Evolutionary conservation across 345 rosid genomes (phyloP), one percentile per base, ranked within the genome.

Genomic region (Euphorbia pulcherrima): DNA sequence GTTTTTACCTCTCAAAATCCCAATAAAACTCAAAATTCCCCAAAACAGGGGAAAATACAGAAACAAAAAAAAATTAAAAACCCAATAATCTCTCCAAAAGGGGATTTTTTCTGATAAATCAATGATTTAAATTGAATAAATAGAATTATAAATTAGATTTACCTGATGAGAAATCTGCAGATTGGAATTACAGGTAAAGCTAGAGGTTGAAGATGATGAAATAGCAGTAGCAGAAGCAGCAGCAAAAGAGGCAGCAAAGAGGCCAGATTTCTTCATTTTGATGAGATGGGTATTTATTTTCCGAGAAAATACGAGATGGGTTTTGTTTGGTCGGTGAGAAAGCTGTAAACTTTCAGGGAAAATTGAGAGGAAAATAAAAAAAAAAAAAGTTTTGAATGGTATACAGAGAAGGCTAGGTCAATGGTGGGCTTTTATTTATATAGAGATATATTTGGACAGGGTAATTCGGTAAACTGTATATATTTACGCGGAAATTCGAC

Each of bases 211-310:
- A 47, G 68, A 71, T 20, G 84, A 78, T 26, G 83, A 73, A 41
- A 84, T 65, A 46, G 83, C n/a, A n/a, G n/a, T n/a, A n/a, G n/a
- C 83, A 21, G 82, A 56, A 12, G 82, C 79, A 26, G 91, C 86
- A 26, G 85, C 75, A 46, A 81, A 80, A 23, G 88, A 83, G 51
- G 85, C 92, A 39, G 85, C 87, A 0, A 86, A 50, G 60, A 86
- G 26, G 30, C 85, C 81, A 3, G 90, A 80, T 75, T 81, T 86
- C 82, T 84, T 88, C 91, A 83, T 87, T 59, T 21, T n/a, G 29
- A 67, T 51, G 58, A 52, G 62, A 46, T 17, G 27, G 9, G 67
- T 26, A 52, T 48, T 66, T 13, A 1, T 60, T 39, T 50, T 54
- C 67, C 28, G 37, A 35, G 61, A 53, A 55, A 27, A 53, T n/a